A percentile compares a stretch with the other conserved stretches of the same genome.
These are phyloP conservation scores for Lablab purpureus DNA, from an alignment of 306 rosid species.

Conservation along the genomic window DNA sequence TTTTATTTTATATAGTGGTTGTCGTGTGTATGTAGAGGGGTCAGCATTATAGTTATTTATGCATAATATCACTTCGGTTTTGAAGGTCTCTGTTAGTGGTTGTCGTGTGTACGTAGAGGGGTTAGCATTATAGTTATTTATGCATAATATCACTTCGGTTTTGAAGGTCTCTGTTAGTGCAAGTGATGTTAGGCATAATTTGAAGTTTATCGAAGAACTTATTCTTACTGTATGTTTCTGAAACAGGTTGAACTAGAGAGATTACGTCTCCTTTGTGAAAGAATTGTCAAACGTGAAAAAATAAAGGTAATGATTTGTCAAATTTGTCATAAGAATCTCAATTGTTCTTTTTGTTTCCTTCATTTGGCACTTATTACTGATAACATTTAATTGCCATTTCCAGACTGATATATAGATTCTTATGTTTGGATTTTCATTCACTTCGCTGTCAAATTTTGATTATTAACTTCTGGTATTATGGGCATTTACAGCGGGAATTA, in stretches of 20 bases:
- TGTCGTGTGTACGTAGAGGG: constrained; percentile 11
- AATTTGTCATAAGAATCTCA: constrained; percentile 1
- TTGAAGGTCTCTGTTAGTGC: neutral
- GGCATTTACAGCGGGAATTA: constrained; percentile 83
- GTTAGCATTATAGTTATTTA: neutral
- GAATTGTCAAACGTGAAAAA: constrained; percentile 95
- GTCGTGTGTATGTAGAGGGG: constrained; percentile 13
- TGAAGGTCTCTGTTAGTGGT: neutral
- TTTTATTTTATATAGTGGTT: neutral
- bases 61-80: neutral
- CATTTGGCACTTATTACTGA: constrained; percentile 6
- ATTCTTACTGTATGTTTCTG: constrained; percentile 40
- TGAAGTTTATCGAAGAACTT: constrained; percentile 20
- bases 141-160: neutral
- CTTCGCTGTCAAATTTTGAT: constrained; percentile 32
- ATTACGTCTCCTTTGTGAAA: constrained; percentile 93
- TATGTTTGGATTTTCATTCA: neutral
- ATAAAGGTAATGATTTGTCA: constrained; percentile 66
- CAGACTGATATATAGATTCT: neutral
- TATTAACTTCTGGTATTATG: constrained; percentile 39
- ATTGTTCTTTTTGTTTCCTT: constrained; percentile 20
- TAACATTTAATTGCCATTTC: neutral
- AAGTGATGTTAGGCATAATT: neutral
- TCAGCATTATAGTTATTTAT: neutral
- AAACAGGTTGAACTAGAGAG: constrained; percentile 95